A percentile compares a stretch with the other conserved stretches of the same genome.
These are phyloP conservation scores for Whalleya microplaca DNA, from an alignment of 2,329 filamentous ascomycete species.

Conservation along the genomic window DNA sequence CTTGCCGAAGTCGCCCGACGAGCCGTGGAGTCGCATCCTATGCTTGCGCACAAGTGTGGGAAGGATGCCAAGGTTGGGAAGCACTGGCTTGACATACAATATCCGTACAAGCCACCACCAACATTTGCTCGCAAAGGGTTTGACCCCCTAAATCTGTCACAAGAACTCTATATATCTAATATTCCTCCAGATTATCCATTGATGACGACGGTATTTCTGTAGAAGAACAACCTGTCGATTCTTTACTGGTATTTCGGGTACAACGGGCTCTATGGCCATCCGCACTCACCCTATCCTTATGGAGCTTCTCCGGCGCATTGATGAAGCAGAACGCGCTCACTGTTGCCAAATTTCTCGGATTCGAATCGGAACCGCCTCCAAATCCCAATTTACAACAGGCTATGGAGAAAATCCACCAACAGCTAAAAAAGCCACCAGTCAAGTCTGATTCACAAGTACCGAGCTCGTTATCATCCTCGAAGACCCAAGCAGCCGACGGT, in stretches of 20 bases:
- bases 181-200: slow-evolving; percentile 49
- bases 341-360: slow-evolving; percentile 51
- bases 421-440: slow-evolving; percentile 27
- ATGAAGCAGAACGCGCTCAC: slow-evolving; percentile 48
- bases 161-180: slow-evolving; percentile 15
- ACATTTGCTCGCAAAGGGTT: slow-evolving; percentile 65
- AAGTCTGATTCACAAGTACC: slow-evolving; percentile 19
- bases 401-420: slow-evolving; percentile 36
- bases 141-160: slow-evolving; percentile 20
- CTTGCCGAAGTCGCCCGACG: slow-evolving; percentile 48
- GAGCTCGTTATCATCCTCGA: slow-evolving; percentile 18
- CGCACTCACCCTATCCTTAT: slow-evolving; percentile 53
- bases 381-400: slow-evolving; percentile 36
- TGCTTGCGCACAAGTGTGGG: slow-evolving; percentile 50
- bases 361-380: slow-evolving; percentile 33
- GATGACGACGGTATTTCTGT: slow-evolving; percentile 52
- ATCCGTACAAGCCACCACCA: slow-evolving; percentile 61
- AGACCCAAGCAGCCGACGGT: slow-evolving; percentile 24
- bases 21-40: slow-evolving; percentile 47
- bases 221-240: slow-evolving; percentile 53
- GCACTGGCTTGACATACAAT: slow-evolving; percentile 65
- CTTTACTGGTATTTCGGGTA: slow-evolving; percentile 48
- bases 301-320: slow-evolving; percentile 55
- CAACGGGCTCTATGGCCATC: slow-evolving; percentile 58
- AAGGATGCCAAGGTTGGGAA: slow-evolving; percentile 52